Base-by-base conservation (phyloP, 768 basidiomycete genomes). In the Suillus placidus region DNA sequence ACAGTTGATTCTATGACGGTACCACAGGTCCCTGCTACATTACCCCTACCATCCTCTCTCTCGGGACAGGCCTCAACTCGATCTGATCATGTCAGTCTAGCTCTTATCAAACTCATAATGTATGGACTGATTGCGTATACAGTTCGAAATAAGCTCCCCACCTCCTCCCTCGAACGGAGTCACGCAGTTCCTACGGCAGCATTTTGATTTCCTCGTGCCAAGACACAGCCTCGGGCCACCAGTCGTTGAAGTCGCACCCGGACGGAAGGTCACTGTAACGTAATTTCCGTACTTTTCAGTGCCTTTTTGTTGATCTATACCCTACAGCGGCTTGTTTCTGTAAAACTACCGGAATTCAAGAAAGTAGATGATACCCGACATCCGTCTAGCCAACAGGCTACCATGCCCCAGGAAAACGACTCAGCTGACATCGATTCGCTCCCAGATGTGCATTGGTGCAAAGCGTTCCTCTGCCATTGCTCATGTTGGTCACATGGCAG, bases 381-480 rank as follows among this genome's bases (percentile, higher is more conserved):
- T 23, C n/a, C 12, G 9, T 12, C 47, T 47, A 47, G 9, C 2
- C n/a, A 47, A 10, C 47, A 47, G 10, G 10, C 20, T n/a, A n/a
- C 10, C 1, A n/a, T 23, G 47, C 10, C n/a, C 0, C 47, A 47
- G 47, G n/a, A 23, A 4, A 23, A 9, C n/a, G 47, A 47, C 8
- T 23, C 47, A 10, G 23, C 47, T 47, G 47, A 47, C 47, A 47
- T 10, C 9, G 47, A 47, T 47, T 47, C 18, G n/a, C 47, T 23
- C n/a, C 47, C 47, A 47, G 47, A 47, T n/a, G 47, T 47, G n/a
- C 47, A 47, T 23, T 47, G 47, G 47, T 47, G 47, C 18, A 47
- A n/a, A 10, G 47, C 47, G 18, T 47, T 47, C 10, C n/a, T 47
- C n/a, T 47, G 47, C 47, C 23, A 47, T 6, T 23, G 23, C 6